Conservation (phyloP, 2,329 filamentous ascomycete species). For the Polychaeton citri region DNA sequence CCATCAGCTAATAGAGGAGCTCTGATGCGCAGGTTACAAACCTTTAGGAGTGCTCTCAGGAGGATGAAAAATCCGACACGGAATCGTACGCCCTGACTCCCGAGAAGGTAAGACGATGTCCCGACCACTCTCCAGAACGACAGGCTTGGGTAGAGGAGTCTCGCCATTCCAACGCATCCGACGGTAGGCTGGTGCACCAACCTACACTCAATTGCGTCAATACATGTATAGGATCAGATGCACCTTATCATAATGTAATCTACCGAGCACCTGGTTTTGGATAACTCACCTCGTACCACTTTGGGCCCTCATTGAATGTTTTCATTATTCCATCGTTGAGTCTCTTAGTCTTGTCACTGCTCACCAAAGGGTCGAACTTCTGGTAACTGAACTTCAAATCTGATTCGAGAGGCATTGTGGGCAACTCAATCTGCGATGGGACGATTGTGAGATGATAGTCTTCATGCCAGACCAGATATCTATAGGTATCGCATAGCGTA, state of each 20-base stretch:
- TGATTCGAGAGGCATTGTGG: slow-evolving; percentile 21
- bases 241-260: background rate
- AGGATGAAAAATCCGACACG: slow-evolving; percentile 39
- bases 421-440: too few relatives aligned
- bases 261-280: background rate
- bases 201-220: slow-evolving; percentile 17
- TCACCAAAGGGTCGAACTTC: slow-evolving; percentile 30
- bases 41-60: slow-evolving; percentile 25
- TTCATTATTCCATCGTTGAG: slow-evolving; percentile 33
- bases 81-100: slow-evolving; percentile 34
- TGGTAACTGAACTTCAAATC: slow-evolving; percentile 29
- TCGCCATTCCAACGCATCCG: slow-evolving; percentile 41
- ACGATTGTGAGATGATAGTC: too few relatives aligned
- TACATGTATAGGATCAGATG: background rate
- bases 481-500: too few relatives aligned
- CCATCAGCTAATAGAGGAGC: background rate
- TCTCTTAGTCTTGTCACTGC: slow-evolving; percentile 27
- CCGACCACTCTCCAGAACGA: slow-evolving; percentile 32
- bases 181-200: slow-evolving; percentile 41
- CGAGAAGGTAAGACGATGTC: slow-evolving; percentile 39
- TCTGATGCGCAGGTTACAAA: too few relatives aligned
- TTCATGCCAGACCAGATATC: too few relatives aligned
- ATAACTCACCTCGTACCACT: slow-evolving; percentile 37
- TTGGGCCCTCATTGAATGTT: slow-evolving; percentile 29
- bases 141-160: slow-evolving; percentile 35